Evolutionary conservation across 2,329 filamentous ascomycete species (phyloP).

Genomic region (Cordyceps tenuipes): DNA sequence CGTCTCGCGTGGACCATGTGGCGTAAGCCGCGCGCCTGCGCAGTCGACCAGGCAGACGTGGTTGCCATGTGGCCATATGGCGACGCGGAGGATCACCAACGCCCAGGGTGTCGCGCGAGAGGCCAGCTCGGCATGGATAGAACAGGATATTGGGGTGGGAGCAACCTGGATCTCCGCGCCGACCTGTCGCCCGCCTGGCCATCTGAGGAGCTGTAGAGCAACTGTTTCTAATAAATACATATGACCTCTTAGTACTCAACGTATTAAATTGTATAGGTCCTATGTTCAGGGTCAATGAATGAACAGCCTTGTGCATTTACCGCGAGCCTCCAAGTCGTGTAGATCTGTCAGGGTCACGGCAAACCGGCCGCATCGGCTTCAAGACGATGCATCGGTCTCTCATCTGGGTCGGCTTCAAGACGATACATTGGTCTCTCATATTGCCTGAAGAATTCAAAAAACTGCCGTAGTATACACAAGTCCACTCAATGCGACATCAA

Average conservation of each 20-base stretch:
- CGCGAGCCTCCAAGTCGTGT: too few species aligned
- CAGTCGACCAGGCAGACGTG: slow-evolving; percentile 45
- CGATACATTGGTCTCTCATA: too few species aligned
- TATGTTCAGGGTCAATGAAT: too few species aligned
- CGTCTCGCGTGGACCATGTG: slow-evolving; percentile 52
- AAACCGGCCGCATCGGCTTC: too few species aligned
- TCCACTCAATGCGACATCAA: neutral
- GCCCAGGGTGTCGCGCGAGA: slow-evolving; percentile 22
- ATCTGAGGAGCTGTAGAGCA: neutral
- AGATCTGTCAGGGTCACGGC: too few species aligned
- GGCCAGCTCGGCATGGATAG: neutral
- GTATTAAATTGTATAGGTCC: too few species aligned
- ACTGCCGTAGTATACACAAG: neutral
- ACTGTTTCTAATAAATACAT: neutral
- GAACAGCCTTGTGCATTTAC: too few species aligned
- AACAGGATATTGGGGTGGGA: neutral
- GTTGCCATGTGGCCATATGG: slow-evolving; percentile 59
- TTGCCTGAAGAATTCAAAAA: neutral
- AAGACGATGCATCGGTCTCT: too few species aligned
- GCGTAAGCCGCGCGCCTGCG: slow-evolving; percentile 48
- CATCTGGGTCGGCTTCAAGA: too few species aligned
- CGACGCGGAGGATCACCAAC: slow-evolving; percentile 40
- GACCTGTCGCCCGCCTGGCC: neutral
- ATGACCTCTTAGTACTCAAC: too few species aligned
- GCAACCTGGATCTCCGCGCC: neutral